A percentile compares a stretch with the other conserved stretches of the same genome.
phyloP scores from a whole-genome alignment of 108 stramenopile genomes.

The Discostella stelligeroides region DNA sequence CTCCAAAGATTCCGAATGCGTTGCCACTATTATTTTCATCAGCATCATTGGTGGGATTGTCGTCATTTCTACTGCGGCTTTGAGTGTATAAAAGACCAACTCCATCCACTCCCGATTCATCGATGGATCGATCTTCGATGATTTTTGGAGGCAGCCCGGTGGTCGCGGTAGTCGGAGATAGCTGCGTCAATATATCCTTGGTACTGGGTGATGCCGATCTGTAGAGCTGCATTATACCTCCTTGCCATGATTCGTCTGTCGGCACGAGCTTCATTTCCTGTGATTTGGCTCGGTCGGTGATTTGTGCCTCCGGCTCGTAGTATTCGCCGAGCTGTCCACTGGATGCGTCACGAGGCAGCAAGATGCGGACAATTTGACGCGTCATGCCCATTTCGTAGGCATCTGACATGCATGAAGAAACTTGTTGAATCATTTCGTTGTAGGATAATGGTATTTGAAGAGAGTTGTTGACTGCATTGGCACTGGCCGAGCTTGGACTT shows the following conservation, averaged over 20 bases:
- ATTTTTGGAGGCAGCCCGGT: conserved; percentile 74
- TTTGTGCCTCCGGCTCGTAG: conserved; percentile 59
- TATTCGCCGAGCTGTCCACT: conserved; percentile 63
- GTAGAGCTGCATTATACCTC: conserved; percentile 91
- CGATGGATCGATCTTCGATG: conserved; percentile 80
- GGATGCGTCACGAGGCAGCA: conserved; percentile 69
- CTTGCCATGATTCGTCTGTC: conserved; percentile 90
- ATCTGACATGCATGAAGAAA: conserved; percentile 66
- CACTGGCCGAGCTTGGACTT: too few species aligned
- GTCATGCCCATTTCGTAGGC: conserved; percentile 59
- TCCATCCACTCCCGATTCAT: conserved; percentile 90
- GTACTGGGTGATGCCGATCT: conserved; percentile 69
- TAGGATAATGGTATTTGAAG: conserved; percentile 71
- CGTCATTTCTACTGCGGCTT: conserved; percentile 16
- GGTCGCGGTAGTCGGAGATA: conserved; percentile 37
- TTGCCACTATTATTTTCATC: conserved; percentile 6
- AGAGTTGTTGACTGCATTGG: conserved; percentile 18
- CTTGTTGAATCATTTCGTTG: conserved; percentile 77
- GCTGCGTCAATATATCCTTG: conserved; percentile 60
- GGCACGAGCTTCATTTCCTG: conserved; percentile 66
- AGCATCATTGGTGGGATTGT: not conserved
- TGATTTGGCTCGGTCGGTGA: not conserved
- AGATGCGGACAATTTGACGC: conserved; percentile 76
- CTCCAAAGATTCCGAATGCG: conserved; percentile 40
- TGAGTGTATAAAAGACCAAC: conserved; percentile 78